Base-by-base conservation (phyloP, 208 protist genomes). In the Leishmania arabica region DNA sequence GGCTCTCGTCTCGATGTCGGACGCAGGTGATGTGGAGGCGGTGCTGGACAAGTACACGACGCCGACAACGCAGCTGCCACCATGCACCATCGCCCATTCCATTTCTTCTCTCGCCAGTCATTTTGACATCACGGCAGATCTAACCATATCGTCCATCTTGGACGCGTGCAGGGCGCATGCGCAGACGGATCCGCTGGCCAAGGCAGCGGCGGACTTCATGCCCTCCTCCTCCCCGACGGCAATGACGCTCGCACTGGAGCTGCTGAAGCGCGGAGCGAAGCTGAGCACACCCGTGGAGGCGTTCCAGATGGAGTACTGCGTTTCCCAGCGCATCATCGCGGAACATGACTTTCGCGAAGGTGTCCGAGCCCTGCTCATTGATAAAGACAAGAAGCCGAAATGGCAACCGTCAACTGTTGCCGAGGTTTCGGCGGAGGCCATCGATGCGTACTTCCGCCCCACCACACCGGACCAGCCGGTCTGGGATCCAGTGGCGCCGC, bases 361-460 rank as follows among this genome's bases (percentile, higher is more conserved):
- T 69, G 93, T 97, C n/a, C 76, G 91, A 37, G 93, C 93, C 31
- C 58, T 96, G 56, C 88, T 98, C 17, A 81, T 97, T 60, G 94
- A 97, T 66, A 97, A 97, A 80, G 88, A 90, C 66, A 92, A 95
- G 62, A 84, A 89, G 65, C 93, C 93, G 3, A 86, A 92, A 70
- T 98, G 95, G 95, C 82, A 84, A n/a, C 93, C 87, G n/a, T 27
- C 56, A 34, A 91, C 62, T 1, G 49, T 96, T 24, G 72, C 77
- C 24, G 89, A 96, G 62, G 90, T 97, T 7, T 84, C 79, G 54
- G 60, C 62, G 45, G 83, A 79, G 71, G 71, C 73, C 37, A 77
- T 91, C 24, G 71, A 81, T 19, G 75, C 77, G 15, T 89, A 87
- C 47, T 89, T 91, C 45, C 51, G 78, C 64, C 90, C 88, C 31